These are phyloP conservation scores for Balakata baccata DNA, from an alignment of 345 rosid genomes.

Conservation along the genomic window DNA sequence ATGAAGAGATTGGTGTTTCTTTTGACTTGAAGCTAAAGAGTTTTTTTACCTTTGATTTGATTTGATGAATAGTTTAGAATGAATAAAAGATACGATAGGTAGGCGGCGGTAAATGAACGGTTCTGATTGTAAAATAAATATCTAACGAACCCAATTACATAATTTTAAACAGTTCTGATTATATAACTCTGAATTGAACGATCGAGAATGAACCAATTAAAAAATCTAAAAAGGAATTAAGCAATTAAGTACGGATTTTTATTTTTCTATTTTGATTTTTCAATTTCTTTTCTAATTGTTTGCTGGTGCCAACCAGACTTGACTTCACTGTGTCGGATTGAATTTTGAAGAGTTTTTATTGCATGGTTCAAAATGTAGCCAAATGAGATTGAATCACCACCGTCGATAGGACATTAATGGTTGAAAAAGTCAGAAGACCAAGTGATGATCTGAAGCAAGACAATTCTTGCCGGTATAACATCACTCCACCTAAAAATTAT, in stretches of 20 bases:
- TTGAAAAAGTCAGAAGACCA: neutral
- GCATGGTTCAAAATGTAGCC: neutral
- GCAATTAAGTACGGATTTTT: slow-evolving; percentile 9
- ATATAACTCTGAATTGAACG: too few species aligned
- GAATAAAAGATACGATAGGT: too few species aligned
- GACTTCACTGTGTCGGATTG: slow-evolving; percentile 21
- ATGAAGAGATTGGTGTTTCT: neutral
- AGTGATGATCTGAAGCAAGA: neutral
- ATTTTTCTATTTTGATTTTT: neutral
- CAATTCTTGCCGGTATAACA: too few species aligned
- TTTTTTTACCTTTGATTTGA: neutral
- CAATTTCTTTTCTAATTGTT: neutral
- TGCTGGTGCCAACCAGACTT: slow-evolving; percentile 29
- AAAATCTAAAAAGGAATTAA: neutral
- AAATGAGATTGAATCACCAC: slow-evolving; percentile 6
- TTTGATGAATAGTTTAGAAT: slow-evolving; percentile 20
- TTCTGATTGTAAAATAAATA: too few species aligned
- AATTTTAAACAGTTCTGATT: too few species aligned
- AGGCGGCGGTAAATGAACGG: too few species aligned
- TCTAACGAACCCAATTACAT: too few species aligned
- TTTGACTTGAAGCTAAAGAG: slow-evolving; percentile 11
- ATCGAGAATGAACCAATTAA: neutral
- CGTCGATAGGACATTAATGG: neutral
- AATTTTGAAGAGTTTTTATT: neutral
- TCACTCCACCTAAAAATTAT: too few species aligned